Percentiles rank a stretch among this genome's conserved stretches.
Evolutionary conservation across 352 stramenopile species (phyloP).

Genomic region (Phytophthora chlamydospora): DNA sequence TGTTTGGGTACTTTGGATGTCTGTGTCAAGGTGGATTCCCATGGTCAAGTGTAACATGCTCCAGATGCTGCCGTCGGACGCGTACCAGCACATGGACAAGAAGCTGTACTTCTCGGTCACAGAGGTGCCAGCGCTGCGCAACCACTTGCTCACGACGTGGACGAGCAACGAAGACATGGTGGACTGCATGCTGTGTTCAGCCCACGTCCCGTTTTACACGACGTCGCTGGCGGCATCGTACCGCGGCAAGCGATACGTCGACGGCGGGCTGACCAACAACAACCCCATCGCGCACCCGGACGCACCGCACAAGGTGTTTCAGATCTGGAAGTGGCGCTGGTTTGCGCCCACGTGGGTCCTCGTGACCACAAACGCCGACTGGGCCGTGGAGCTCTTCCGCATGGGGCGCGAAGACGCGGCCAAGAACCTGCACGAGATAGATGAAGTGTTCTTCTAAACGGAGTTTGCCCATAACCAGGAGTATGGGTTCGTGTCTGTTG

Average conservation of each 20-base stretch:
- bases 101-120: conserved; percentile 85
- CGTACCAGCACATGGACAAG: conserved; percentile 65
- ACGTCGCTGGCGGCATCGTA: conserved; percentile 65
- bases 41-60: conserved; percentile 75
- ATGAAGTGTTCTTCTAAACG: conserved; percentile 57
- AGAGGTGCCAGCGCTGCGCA: conserved; percentile 64
- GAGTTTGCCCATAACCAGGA: no score
- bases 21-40: conserved; percentile 64
- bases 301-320: conserved; percentile 73
- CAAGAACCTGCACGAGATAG: conserved; percentile 72
- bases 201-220: conserved; percentile 77
- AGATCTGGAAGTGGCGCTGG: conserved; percentile 87
- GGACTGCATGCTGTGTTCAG: conserved; percentile 80
- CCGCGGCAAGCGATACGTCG: conserved; percentile 74
- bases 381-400: conserved; percentile 75
- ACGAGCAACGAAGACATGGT: conserved; percentile 85
- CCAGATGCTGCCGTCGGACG: conserved; percentile 60
- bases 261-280: conserved; percentile 81
- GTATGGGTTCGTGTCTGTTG: no score
- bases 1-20: background rate
- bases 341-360: conserved; percentile 78
- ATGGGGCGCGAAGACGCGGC: conserved; percentile 79
- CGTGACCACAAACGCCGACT: conserved; percentile 77
- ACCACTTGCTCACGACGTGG: conserved; percentile 77
- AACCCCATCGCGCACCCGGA: conserved; percentile 60